Conservation (phyloP, 129 eudicot species). For the Tagetes patula region DNA sequence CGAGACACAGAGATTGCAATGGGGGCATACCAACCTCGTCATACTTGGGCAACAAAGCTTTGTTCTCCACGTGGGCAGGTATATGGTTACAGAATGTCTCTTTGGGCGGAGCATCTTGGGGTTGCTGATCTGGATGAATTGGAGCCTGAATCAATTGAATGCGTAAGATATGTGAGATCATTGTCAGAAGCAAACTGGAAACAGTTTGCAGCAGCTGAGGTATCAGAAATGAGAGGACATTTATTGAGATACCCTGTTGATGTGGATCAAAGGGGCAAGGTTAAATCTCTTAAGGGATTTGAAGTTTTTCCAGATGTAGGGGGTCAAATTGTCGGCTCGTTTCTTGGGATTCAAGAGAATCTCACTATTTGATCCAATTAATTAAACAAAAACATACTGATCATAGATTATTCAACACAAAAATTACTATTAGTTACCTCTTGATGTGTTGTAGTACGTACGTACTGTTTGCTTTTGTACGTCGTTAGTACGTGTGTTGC, state of each 20-base stretch:
- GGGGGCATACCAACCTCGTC: slow-evolving; percentile 96
- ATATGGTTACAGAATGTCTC: slow-evolving; percentile 88
- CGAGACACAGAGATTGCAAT: slow-evolving; percentile 97
- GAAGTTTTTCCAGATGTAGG: slow-evolving; percentile 85
- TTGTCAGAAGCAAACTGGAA: slow-evolving; percentile 76
- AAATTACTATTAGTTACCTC: too few species aligned
- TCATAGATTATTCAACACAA: too few species aligned
- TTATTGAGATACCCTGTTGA: slow-evolving; percentile 61
- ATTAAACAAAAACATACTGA: too few species aligned
- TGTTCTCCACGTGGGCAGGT: slow-evolving; percentile 80
- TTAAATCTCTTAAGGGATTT: slow-evolving; percentile 60
- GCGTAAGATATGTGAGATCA: slow-evolving; percentile 61
- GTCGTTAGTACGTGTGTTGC: too few species aligned
- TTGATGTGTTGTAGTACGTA: too few species aligned
- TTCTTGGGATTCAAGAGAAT: slow-evolving; percentile 78
- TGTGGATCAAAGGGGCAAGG: slow-evolving; percentile 70
- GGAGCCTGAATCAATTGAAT: slow-evolving; percentile 76
- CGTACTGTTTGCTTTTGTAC: too few species aligned
- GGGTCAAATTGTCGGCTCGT: slow-evolving; percentile 74
- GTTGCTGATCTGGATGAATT: slow-evolving; percentile 38
- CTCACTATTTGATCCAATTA: slow-evolving; percentile 51
- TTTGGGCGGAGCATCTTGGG: slow-evolving; percentile 91
- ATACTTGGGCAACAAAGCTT: slow-evolving; percentile 72
- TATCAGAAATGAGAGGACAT: slow-evolving; percentile 79
- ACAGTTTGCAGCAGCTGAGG: slow-evolving; percentile 53